Base-by-base conservation (phyloP, 2,329 filamentous ascomycete genomes). In the Aspergillus carbonarius region DNA sequence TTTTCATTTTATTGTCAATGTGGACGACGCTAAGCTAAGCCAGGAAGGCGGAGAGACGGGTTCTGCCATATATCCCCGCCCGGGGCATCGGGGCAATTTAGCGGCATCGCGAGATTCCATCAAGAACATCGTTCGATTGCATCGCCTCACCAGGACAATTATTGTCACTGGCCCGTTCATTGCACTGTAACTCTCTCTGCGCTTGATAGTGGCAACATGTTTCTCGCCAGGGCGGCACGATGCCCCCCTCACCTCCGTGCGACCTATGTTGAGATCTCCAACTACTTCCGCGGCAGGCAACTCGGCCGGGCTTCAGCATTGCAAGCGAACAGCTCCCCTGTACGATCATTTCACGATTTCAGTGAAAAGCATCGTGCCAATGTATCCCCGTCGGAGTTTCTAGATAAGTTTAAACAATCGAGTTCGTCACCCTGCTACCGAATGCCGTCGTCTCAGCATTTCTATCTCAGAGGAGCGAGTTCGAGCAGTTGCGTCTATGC, bases 351-450 rank as follows among this genome's bases (percentile, higher is more conserved):
- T 34, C 67, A 70, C 62, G 60, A 54, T 58, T 56, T 70, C 35
- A 62, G 52, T 17, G 66, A 75, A 42, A 65, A 65, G 27, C 37
- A 32, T 4, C 44, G 60, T 23, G 18, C 40, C 52, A 35, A 60
- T 27, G 35, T 18, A n/a, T 55, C 64, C 17, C 60, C 66, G 35
- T 65, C 57, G 23, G 60, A 68, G 9, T 69, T 72, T 40, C 69
- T 81, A 63, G 70, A 79, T 23, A 71, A 73, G 4, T 82, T 78
- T 60, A 82, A 81, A 63, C 74, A 77, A 59, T 75, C 75, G 30
- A 77, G 77, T 81, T 68, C 58, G 76, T 65, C 72, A 34, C 15
- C 17, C n/a, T n/a, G 53, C 15, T 25, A n/a, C 13, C 8, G 4
- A 17, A 44, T 27, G 17, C 27, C 23, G 5, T 4, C 18, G 12